Conservation (phyloP, 345 rosid species). For the Carallia brachiata region DNA sequence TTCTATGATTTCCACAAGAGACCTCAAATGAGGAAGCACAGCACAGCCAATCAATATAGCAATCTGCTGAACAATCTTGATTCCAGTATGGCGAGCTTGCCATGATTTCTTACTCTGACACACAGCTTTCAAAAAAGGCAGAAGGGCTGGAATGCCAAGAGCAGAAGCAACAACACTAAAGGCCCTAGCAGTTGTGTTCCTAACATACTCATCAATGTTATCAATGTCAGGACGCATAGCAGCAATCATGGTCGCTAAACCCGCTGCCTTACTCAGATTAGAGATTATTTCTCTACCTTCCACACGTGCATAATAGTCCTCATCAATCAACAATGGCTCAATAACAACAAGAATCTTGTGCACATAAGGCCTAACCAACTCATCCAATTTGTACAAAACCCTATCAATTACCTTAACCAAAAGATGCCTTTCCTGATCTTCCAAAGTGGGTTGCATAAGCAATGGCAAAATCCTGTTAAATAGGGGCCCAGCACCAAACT, state of each 20-base stretch:
- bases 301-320: constrained; percentile 98
- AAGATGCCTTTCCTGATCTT: constrained; percentile 99
- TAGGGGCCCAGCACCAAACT: constrained; percentile 95
- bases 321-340: constrained; percentile 97
- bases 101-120: constrained; percentile 99
- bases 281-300: constrained; percentile 99
- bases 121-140: constrained; percentile 94
- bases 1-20: constrained; percentile 89
- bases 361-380: constrained; percentile 92
- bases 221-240: constrained; percentile 99
- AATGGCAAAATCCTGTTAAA: constrained; percentile 82
- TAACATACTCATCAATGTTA: constrained; percentile 94
- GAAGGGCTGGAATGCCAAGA: constrained; percentile 88
- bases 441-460: constrained; percentile 98
- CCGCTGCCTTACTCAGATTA: constrained; percentile 97
- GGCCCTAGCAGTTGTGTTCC: constrained; percentile 99
- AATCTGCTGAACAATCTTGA: constrained; percentile 98
- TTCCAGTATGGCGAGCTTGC: constrained; percentile 99
- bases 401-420: constrained; percentile 96
- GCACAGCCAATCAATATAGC: constrained; percentile 98
- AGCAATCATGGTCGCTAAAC: constrained; percentile 99
- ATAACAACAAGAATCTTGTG: constrained; percentile 99
- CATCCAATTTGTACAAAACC: constrained; percentile 89
- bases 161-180: constrained; percentile 99
- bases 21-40: constrained; percentile 89